Base-by-base conservation (phyloP, 2,329 filamentous ascomycete genomes). In the Alternaria viburni region DNA sequence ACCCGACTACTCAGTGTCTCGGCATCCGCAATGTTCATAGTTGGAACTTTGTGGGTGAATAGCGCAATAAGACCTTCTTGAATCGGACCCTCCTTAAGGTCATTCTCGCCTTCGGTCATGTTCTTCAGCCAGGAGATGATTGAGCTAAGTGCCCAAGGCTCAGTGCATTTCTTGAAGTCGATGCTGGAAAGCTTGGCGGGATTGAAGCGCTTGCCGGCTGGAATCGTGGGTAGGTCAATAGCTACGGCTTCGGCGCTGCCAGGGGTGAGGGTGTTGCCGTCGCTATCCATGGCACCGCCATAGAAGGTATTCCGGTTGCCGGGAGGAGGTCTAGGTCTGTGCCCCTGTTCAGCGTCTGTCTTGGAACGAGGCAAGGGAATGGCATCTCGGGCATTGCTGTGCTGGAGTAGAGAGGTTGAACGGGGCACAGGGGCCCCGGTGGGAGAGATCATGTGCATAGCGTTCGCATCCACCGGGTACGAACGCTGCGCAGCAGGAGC, bases 11-110 rank as follows among this genome's bases (percentile, higher is more conserved):
- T 93, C 55, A 99, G 84, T 1, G 90, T 91, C 78, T 99, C 96
- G 0, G 96, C 96, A 83, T 99, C 96, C 6, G 95, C 94, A 45
- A 96, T 95, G 72, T 99, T 98, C 93, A 99, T 97, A 0, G 93
- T 99, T 0, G 96, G 94, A 1, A 99, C 93, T 80, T 97, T 98
- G 81, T 92, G 88, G 2, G 93, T 97, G 78, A 99, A 98, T 7
- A 99, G 84, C 28, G 90, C 91, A 45, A 97, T 90, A 45, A 99
- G 85, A 3, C 93, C 94, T 70, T 98, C 94, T 62, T 93, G 90
- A 55, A 99, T 89, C 2, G 91, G 90, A 74, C 93, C 92, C 75
- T 91, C 88, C 76, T 91, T 93, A 50, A 99, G 83, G 79, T 99
- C 93, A 11, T 90, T 89, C 75, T 97, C 95, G 43, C 95, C 94